phyloP scores from a whole-genome alignment of 352 stramenopile species.

The Phytophthora crassamura region DNA sequence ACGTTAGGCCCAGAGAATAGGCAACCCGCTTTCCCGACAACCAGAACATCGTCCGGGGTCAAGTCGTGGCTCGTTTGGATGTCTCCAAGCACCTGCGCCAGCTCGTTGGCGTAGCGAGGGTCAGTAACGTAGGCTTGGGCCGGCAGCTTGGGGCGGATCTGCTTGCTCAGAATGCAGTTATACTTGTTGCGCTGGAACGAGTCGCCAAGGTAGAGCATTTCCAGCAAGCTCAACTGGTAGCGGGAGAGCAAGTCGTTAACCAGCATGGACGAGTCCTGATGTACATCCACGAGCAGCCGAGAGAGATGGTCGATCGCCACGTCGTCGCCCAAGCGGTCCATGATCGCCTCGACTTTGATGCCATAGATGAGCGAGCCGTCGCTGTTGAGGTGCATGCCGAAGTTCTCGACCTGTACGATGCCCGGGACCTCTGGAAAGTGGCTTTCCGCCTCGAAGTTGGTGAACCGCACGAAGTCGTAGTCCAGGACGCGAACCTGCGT shows the following conservation, averaged over 20 bases:
- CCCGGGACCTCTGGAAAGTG: constrained; percentile 94
- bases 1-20: constrained; percentile 95
- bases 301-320: constrained; percentile 97
- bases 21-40: constrained; percentile 95
- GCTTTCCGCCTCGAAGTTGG: constrained; percentile 99
- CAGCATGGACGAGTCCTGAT: constrained; percentile 96
- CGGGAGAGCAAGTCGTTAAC: constrained; percentile 96
- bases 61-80: constrained; percentile 95
- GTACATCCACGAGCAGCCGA: constrained; percentile 96
- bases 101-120: constrained; percentile 95
- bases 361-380: constrained; percentile 86
- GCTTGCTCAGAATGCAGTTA: constrained; percentile 97
- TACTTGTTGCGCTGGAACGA: constrained; percentile 97
- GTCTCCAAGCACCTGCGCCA: constrained; percentile 95
- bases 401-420: constrained; percentile 97
- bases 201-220: constrained; percentile 97
- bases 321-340: constrained; percentile 96
- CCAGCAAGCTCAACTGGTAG: constrained; percentile 95
- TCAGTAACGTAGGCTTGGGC: constrained; percentile 96
- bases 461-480: constrained; percentile 97
- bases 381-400: constrained; percentile 91
- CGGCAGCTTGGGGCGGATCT: constrained; percentile 96
- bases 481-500: constrained; percentile 97
- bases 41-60: constrained; percentile 93
- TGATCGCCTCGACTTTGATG: constrained; percentile 95